Percentiles rank a stretch among this genome's conserved stretches.
Evolutionary conservation across 768 basidiomycete genomes (phyloP).

Genomic region (Botryobasidium botryosum): DNA sequence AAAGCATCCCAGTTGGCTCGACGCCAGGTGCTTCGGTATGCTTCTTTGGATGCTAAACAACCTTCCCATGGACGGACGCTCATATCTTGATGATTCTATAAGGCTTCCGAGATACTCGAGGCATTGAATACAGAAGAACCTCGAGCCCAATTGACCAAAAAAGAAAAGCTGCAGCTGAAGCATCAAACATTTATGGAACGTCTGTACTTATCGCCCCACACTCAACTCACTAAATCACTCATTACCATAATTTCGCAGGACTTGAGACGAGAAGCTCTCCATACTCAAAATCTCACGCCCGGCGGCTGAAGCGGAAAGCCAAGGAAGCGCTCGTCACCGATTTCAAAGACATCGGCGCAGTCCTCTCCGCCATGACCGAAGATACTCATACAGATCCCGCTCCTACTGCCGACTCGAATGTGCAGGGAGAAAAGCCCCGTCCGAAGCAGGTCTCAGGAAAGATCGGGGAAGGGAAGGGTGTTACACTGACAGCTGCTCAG

Average conservation of each 20-base stretch:
- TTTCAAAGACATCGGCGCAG: slow-evolving; percentile 22
- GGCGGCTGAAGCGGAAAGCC: slow-evolving; percentile 53
- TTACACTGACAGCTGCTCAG: slow-evolving; percentile 42
- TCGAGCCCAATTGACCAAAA: slow-evolving; percentile 31
- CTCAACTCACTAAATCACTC: neutral
- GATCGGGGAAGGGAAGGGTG: slow-evolving; percentile 50
- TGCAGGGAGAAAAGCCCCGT: slow-evolving; percentile 1
- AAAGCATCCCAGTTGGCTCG: slow-evolving; percentile 31
- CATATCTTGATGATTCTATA: no score
- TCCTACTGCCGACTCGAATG: slow-evolving; percentile 4
- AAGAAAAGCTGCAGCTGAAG: slow-evolving; percentile 46
- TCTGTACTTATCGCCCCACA: neutral
- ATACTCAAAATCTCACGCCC: slow-evolving; percentile 55
- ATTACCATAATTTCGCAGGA: slow-evolving; percentile 19
- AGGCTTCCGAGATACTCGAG: slow-evolving; percentile 28
- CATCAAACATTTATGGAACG: slow-evolving; percentile 54
- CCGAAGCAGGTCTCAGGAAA: slow-evolving; percentile 22
- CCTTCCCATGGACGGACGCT: no score
- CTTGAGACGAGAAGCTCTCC: slow-evolving; percentile 34
- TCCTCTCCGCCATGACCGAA: neutral
- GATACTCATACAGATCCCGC: slow-evolving; percentile 1
- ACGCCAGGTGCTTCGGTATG: slow-evolving; percentile 28
- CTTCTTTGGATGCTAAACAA: no score
- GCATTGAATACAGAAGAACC: slow-evolving; percentile 19
- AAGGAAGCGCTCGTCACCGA: slow-evolving; percentile 22